Base-by-base conservation (phyloP, 441 rosid genomes). In the Populus trichocarpa region DNA sequence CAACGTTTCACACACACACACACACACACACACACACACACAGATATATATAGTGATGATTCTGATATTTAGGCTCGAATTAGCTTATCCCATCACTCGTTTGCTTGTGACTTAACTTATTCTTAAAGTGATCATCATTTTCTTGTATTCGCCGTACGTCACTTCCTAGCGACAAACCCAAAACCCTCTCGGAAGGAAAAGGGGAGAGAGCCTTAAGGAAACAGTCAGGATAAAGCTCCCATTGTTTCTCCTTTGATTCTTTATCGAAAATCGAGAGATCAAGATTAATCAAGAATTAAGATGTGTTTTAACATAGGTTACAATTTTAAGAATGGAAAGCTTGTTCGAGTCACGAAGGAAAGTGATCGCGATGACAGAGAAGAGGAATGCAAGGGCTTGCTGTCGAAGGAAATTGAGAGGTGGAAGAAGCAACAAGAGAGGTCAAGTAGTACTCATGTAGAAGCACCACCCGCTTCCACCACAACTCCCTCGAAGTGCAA, bases 401-500 rank as follows among this genome's bases (percentile, higher is more conserved):
- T 80, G 42, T 61, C 46, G n/a, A 76, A 67, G 75, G 91, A 88
- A 78, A 81, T 88, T 16, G 82, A 83, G 74, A 79, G 80, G 77
- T 88, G 88, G 89, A 81, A 83, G 73, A 84, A 75, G 68, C 82
- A 85, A 35, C 82, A 74, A 32, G 84, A 82, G 70, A 68, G 5
- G 35, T 63, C 78, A 28, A 68, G 57, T 0, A 50, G 18, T 40
- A 10, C 67, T 53, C 78, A 75, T 71, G 85, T 33, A 59, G 71
- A 75, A 50, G 72, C 73, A 66, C 53, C 84, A 5, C 18, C 74
- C 16, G 20, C 70, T 11, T 46, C 71, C 14, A 36, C 26, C n/a
- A 36, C 71, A 6, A 69, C 12, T 68, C 75, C 35, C 40, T 42
- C 82, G 53, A 67, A 79, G 1, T 28, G 67, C 72, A 76, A 23